Base-by-base conservation (phyloP, 495 filamentous ascomycete genomes). In the Umbilicaria muhlenbergii region DNA sequence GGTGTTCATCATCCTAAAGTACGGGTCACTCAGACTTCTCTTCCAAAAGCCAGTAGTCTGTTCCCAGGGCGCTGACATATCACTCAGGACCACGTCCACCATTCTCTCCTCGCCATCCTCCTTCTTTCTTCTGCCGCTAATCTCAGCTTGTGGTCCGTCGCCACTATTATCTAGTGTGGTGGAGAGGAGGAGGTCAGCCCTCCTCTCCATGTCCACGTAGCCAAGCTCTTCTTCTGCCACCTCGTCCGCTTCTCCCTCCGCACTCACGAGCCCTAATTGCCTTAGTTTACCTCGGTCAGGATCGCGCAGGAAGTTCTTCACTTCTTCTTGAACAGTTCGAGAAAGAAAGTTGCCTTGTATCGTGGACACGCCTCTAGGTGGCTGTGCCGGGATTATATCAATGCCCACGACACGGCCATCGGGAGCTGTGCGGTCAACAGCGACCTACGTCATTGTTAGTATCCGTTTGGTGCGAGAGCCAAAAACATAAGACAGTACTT, bases 1-100 rank as follows among this genome's bases (percentile, higher is more conserved):
- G 39, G 87, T 93, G 63, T 96, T 95, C 86, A 94, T 94, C 86
- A 98, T 81, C 91, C 91, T 98, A 67, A 58, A 58, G 75, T 88
- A 87, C 40, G 88, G 84, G 71, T 86, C 72, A 87, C 78, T 91
- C 70, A 95, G 70, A 66, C 78, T 91, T 63, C 73, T 83, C 65
- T 80, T 78, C 68, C 76, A 80, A 64, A 80, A 86, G 34, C 81
- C 81, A 54, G 73, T 72, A 31, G 73, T 77, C 68, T 83, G 80
- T 50, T 70, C 62, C 86, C 86, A 94, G 83, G 91, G 88, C 67
- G 71, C 89, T 67, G 76, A 98, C 91, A 98, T 98, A 79, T 98
- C 91, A 71, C 84, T 92, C 52, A 98, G 65, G 53, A 98, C 82
- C 54, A 98, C 83, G 75, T 96, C 84, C 35, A 94, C 89, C 55